A percentile compares a stretch with the other conserved stretches of the same genome.
phyloP scores from a whole-genome alignment of 1,139 yeast species.

The Lodderomyces beijingensis region DNA sequence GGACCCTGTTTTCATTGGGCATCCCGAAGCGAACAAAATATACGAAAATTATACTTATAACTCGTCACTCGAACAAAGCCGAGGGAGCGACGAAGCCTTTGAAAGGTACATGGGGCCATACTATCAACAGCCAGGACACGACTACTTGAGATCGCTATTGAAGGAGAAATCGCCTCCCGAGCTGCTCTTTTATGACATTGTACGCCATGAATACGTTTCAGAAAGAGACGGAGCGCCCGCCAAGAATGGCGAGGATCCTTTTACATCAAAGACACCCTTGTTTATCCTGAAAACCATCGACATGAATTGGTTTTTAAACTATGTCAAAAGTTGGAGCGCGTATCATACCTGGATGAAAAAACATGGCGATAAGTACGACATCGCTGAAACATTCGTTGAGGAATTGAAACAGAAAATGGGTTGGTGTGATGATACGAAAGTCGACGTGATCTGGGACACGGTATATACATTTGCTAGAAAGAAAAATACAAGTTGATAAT shows the following conservation, averaged over 20 bases:
- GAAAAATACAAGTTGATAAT: constrained; percentile 9
- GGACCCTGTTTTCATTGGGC: constrained; percentile 53
- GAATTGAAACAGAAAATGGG: constrained; percentile 38
- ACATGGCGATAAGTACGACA: constrained; percentile 28
- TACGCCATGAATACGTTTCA: constrained; percentile 35
- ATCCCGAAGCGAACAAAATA: constrained; percentile 38
- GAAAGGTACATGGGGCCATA: constrained; percentile 57
- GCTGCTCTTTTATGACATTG: constrained; percentile 35
- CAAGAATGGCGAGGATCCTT: constrained; percentile 6
- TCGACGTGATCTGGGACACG: constrained; percentile 58
- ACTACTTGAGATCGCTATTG: constrained; percentile 42
- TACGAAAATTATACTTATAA: constrained; percentile 37
- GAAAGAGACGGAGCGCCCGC: constrained; percentile 21
- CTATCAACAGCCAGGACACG: constrained; percentile 75
- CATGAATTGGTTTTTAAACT: constrained; percentile 41
- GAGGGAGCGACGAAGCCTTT: constrained; percentile 25
- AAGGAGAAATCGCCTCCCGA: constrained; percentile 39
- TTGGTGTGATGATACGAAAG: constrained; percentile 41
- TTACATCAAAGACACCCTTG: constrained; percentile 25
- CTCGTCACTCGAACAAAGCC: constrained; percentile 18
- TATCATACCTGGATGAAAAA: constrained; percentile 60
- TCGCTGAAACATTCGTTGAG: constrained; percentile 39
- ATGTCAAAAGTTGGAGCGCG: constrained; percentile 66
- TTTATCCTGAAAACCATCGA: constrained; percentile 39
- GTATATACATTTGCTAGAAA: constrained; percentile 45